Conservation (phyloP, 2,329 filamentous ascomycete genomes). For the Phyllosticta capitalensis region DNA sequence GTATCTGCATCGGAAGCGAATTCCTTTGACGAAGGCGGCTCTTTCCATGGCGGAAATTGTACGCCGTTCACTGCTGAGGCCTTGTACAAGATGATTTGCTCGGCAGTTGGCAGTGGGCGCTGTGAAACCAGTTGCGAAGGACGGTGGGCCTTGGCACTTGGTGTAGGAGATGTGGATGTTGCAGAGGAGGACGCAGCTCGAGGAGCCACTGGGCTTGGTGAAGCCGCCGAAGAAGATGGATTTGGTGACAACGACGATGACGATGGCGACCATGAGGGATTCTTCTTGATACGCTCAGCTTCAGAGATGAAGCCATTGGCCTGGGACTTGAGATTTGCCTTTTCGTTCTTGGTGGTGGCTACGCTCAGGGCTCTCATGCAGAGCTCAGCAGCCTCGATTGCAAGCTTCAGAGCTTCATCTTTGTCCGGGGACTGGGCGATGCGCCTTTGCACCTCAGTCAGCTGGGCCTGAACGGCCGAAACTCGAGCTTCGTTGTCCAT, state of each 20-base stretch:
- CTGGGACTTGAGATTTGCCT: constrained; percentile 55
- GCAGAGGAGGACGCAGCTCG: background rate
- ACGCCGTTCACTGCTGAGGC: constrained; percentile 74
- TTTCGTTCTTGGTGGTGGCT: constrained; percentile 53
- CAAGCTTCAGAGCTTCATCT: constrained; percentile 60
- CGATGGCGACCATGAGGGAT: constrained; percentile 16
- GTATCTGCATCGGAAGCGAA: constrained; percentile 49
- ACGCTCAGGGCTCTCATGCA: constrained; percentile 68
- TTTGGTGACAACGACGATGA: constrained; percentile 1
- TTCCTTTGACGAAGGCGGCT: constrained; percentile 47
- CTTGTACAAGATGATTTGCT: constrained; percentile 66
- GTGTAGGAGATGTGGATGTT: background rate
- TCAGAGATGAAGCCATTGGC: constrained; percentile 59
- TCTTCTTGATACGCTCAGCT: constrained; percentile 66
- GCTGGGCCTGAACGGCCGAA: background rate
- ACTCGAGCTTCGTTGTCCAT: background rate
- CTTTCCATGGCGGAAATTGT: constrained; percentile 78
- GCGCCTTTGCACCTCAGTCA: constrained; percentile 27
- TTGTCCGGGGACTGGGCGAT: constrained; percentile 44
- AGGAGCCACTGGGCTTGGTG: background rate
- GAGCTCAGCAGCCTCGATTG: constrained; percentile 67
- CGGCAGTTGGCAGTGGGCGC: constrained; percentile 55
- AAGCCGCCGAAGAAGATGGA: background rate
- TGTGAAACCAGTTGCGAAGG: constrained; percentile 30
- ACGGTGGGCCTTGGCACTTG: background rate